Evolutionary conservation across 441 rosid genomes (phyloP).

Genomic region (Pelargonium fulgidum): DNA sequence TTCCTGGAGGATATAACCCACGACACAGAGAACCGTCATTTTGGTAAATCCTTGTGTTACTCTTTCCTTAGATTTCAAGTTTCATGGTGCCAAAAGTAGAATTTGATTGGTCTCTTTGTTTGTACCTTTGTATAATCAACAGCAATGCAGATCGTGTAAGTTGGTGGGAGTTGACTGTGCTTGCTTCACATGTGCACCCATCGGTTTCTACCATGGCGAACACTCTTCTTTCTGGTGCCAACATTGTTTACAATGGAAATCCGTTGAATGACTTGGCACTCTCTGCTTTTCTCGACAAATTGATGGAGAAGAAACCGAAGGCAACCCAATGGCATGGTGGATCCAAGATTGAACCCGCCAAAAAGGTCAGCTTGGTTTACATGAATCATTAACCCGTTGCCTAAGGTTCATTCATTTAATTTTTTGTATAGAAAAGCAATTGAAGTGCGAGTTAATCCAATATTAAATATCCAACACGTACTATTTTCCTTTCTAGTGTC

Average conservation of each 20-base stretch:
- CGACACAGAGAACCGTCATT: constrained; percentile 87
- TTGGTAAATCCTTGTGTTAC: constrained; percentile 40
- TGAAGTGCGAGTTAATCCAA: too few relatives aligned
- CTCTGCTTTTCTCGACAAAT: constrained; percentile 82
- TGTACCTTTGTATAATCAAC: constrained; percentile 16
- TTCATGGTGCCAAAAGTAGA: neutral
- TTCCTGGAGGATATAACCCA: constrained; percentile 89
- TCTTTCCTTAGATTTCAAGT: constrained; percentile 9
- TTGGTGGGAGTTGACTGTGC: constrained; percentile 95
- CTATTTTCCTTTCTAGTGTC: neutral
- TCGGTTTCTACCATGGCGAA: constrained; percentile 97
- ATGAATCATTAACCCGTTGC: too few relatives aligned
- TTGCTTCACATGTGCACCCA: constrained; percentile 85
- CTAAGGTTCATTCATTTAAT: too few relatives aligned
- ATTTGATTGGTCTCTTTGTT: neutral
- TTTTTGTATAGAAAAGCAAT: too few relatives aligned
- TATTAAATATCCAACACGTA: too few relatives aligned
- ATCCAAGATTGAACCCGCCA: constrained; percentile 92
- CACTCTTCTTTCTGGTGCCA: constrained; percentile 79
- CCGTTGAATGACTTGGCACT: constrained; percentile 74
- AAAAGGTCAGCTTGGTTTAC: constrained; percentile 46
- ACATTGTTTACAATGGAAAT: constrained; percentile 86
- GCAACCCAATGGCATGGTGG: constrained; percentile 87
- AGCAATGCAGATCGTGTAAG: constrained; percentile 81
- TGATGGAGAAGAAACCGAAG: constrained; percentile 97